These are phyloP conservation scores for Trichophyton mentagrophytes DNA, from an alignment of 2,329 filamentous ascomycete genomes.

Conservation along the genomic window DNA sequence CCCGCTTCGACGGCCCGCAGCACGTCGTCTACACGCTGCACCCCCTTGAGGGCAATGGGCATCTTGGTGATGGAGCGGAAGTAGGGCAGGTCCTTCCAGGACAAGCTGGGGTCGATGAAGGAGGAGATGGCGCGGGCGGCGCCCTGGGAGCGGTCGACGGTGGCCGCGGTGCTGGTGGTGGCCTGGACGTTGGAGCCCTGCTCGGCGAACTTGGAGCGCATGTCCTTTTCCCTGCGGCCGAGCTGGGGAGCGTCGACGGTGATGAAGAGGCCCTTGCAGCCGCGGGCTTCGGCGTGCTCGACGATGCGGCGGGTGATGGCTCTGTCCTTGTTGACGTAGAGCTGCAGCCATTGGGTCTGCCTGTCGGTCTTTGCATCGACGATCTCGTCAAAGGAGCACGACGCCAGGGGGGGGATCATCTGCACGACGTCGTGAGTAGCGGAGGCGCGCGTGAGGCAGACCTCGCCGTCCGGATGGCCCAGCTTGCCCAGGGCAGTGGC, in stretches of 20 bases:
- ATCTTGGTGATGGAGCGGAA: constrained; percentile 81
- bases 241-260: constrained; percentile 96
- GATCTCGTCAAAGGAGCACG: constrained; percentile 95
- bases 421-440: constrained; percentile 81
- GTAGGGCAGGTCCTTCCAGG: constrained; percentile 91
- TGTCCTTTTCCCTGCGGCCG: constrained; percentile 90
- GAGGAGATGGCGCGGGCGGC: constrained; percentile 87
- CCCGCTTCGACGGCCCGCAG: constrained; percentile 70
- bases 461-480: constrained; percentile 85
- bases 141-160: constrained; percentile 75
- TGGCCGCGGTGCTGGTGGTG: constrained; percentile 35
- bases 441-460: constrained; percentile 73
- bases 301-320: constrained; percentile 82
- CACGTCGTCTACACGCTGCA: constrained; percentile 92
- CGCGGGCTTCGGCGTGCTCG: constrained; percentile 76
- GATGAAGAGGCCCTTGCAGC: constrained; percentile 94
- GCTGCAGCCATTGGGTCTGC: constrained; percentile 91
- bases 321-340: constrained; percentile 95
- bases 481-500: constrained; percentile 93
- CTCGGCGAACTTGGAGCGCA: constrained; percentile 85
- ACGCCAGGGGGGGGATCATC: constrained; percentile 96
- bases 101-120: constrained; percentile 90
- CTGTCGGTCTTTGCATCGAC: constrained; percentile 66
- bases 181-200: constrained; percentile 69
- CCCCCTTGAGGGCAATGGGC: constrained; percentile 92